Conservation (phyloP, 2,329 filamentous ascomycete species). For the Beauveria bassiana region DNA sequence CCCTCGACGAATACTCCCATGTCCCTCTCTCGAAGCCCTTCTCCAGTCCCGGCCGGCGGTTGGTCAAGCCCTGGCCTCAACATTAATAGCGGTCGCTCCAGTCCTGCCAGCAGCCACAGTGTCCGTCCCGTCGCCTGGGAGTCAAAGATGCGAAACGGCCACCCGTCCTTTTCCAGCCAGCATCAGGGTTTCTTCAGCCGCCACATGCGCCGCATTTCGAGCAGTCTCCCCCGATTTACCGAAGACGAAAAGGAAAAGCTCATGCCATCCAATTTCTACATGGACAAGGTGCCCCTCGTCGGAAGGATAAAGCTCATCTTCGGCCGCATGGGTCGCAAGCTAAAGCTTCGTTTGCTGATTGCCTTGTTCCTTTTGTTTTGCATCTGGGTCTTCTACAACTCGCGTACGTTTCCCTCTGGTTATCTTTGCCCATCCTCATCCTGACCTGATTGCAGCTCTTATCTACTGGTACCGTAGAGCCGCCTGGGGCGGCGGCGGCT, state of each 20-base stretch:
- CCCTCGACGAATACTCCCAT: conserved; percentile 52
- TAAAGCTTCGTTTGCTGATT: conserved; percentile 56
- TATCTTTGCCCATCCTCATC: background rate
- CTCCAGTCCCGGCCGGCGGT: conserved; percentile 73
- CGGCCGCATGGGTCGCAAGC: conserved; percentile 52
- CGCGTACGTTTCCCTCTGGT: conserved; percentile 50
- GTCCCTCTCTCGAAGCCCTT: conserved; percentile 83
- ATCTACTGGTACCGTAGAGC: conserved; percentile 62
- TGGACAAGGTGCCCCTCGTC: conserved; percentile 36
- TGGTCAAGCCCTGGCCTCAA: conserved; percentile 80
- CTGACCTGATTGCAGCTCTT: conserved; percentile 36
- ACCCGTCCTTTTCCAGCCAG: conserved; percentile 71
- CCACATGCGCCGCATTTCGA: conserved; percentile 74
- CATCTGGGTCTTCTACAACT: conserved; percentile 60
- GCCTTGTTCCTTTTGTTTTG: conserved; percentile 52
- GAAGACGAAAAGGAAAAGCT: conserved; percentile 69
- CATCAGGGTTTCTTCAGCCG: conserved; percentile 83
- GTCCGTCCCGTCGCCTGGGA: conserved; percentile 65
- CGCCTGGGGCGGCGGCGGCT: conserved; percentile 68
- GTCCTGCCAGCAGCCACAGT: conserved; percentile 51
- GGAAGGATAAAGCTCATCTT: conserved; percentile 39
- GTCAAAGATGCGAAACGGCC: conserved; percentile 69
- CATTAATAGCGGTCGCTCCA: conserved; percentile 63
- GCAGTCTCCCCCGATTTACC: conserved; percentile 68
- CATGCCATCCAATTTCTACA: conserved; percentile 49